phyloP scores from a whole-genome alignment of 257 asterid species.

The Solanum gracilifrons region DNA sequence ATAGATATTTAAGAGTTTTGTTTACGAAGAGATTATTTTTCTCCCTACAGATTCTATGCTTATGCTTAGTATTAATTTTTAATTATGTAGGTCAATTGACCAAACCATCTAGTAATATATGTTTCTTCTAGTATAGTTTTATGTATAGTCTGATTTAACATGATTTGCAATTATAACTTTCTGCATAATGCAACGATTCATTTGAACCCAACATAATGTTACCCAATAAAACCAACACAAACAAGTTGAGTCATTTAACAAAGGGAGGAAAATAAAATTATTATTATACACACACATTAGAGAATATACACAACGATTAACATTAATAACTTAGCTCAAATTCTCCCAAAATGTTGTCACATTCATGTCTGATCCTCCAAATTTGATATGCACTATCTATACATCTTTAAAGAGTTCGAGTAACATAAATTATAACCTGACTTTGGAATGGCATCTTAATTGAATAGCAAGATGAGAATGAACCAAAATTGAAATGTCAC shows the following conservation, averaged over 20 bases:
- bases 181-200: no score
- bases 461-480: not conserved
- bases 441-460: not conserved
- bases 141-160: no score
- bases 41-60: no score
- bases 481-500: not conserved
- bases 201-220: not conserved
- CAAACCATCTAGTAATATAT: no score
- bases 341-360: not conserved
- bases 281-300: not conserved
- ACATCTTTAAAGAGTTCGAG: not conserved
- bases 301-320: not conserved
- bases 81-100: no score
- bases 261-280: not conserved
- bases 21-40: no score
- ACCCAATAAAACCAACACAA: not conserved
- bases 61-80: no score
- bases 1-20: no score
- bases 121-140: no score
- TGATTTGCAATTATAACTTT: no score
- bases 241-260: not conserved
- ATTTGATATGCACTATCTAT: rapidly evolving
- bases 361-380: not conserved
- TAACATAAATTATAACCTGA: not conserved
- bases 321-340: not conserved